Percentiles rank a stretch among this genome's conserved stretches.
These are phyloP conservation scores for Nothomitra cinnamomea DNA, from an alignment of 2,329 filamentous ascomycete genomes.

Conservation along the genomic window DNA sequence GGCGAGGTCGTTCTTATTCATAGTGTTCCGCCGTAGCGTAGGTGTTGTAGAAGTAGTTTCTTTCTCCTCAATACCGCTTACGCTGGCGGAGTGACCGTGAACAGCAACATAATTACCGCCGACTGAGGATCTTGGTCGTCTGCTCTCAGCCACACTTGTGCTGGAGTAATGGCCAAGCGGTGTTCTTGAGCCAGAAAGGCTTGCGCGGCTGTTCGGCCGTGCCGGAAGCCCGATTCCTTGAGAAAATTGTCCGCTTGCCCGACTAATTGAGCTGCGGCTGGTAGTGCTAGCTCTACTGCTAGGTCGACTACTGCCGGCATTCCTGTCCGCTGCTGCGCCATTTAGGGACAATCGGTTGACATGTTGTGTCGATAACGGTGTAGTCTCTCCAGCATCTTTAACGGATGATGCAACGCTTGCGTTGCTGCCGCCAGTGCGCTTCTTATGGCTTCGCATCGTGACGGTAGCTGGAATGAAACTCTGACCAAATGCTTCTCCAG, in stretches of 20 bases:
- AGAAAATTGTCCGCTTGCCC: slow-evolving; percentile 12
- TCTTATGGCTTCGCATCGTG: slow-evolving; percentile 47
- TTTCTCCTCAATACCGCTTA: slow-evolving; percentile 11
- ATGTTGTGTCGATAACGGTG: slow-evolving; percentile 11
- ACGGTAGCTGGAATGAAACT: slow-evolving; percentile 36
- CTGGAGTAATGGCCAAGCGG: slow-evolving; percentile 20
- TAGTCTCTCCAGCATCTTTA: slow-evolving; percentile 13
- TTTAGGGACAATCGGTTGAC: slow-evolving; percentile 20
- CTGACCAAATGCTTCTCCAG: slow-evolving; percentile 29
- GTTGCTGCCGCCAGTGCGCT: slow-evolving; percentile 42
- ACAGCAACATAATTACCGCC: slow-evolving; percentile 16
- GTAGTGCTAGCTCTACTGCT: slow-evolving; percentile 54
- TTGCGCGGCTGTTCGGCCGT: slow-evolving; percentile 17
- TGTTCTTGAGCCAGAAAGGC: slow-evolving; percentile 17
- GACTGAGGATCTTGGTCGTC: slow-evolving; percentile 18
- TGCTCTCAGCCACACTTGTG: slow-evolving; percentile 15
- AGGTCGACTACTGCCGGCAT: slow-evolving; percentile 24
- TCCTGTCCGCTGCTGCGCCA: not conserved
- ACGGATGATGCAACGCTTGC: slow-evolving; percentile 29
- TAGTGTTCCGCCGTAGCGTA: slow-evolving; percentile 25
- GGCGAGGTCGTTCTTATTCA: slow-evolving; percentile 23
- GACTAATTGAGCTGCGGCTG: slow-evolving; percentile 27
- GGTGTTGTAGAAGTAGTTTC: slow-evolving; percentile 24
- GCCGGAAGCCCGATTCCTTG: slow-evolving; percentile 26
- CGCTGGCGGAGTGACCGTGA: slow-evolving; percentile 20